Evolutionary conservation across 352 stramenopile genomes (phyloP).

Genomic region (Globisporangium paddicum): DNA sequence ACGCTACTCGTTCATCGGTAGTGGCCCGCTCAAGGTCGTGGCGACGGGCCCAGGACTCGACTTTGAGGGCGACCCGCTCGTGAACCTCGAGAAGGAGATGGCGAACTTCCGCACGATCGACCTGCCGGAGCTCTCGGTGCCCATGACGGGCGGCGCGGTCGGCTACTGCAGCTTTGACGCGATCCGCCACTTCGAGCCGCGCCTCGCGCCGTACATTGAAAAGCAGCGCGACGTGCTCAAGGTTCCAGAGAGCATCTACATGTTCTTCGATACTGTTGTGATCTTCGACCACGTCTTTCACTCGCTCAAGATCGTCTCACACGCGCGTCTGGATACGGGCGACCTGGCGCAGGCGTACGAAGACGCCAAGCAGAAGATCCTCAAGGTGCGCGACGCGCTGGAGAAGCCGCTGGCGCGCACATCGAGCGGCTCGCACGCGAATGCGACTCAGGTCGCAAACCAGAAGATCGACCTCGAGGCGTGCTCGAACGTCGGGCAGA

Average conservation of each 20-base stretch:
- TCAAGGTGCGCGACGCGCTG: conserved; percentile 51
- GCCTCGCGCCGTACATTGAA: conserved; percentile 71
- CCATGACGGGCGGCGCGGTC: conserved; percentile 84
- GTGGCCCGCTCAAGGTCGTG: conserved; percentile 72
- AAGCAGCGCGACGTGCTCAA: conserved; percentile 73
- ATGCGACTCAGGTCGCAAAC: conserved; percentile 18
- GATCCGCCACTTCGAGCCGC: conserved; percentile 87
- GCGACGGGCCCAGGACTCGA: conserved; percentile 53
- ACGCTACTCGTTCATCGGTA: conserved; percentile 89
- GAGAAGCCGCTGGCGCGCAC: conserved; percentile 54
- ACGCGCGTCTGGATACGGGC: conserved; percentile 64
- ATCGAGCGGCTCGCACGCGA: conserved; percentile 55
- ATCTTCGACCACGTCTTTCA: conserved; percentile 90
- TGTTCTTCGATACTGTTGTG: conserved; percentile 88
- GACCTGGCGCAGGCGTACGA: conserved; percentile 66
- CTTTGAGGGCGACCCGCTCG: conserved; percentile 66
- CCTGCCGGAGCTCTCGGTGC: conserved; percentile 70
- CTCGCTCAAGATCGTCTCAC: conserved; percentile 87
- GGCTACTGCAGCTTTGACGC: conserved; percentile 88
- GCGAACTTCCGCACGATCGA: conserved; percentile 56
- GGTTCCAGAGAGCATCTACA: conserved; percentile 88
- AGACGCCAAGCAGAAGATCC: conserved; percentile 68
- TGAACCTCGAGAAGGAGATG: conserved; percentile 81
- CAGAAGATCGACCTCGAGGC: conserved; percentile 64
- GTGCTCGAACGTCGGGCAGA: conserved; percentile 77